Percentiles rank a stretch among this genome's conserved stretches.
These are phyloP conservation scores for Tilletia caries DNA, from an alignment of 1,284 basidiomycete genomes.

Conservation along the genomic window DNA sequence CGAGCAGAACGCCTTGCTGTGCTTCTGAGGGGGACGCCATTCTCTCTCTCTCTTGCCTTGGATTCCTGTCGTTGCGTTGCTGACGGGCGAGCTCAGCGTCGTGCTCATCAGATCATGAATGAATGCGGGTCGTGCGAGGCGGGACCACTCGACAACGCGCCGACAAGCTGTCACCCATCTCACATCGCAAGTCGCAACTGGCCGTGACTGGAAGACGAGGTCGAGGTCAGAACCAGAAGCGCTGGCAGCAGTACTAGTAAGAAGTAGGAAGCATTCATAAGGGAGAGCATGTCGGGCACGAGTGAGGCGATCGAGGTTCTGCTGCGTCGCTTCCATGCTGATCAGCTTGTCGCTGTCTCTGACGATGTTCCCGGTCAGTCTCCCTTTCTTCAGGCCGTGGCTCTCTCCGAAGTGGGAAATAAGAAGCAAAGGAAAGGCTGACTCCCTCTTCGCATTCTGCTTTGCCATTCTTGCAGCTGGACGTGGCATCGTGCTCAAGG, in stretches of 20 bases:
- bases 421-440: too few relatives aligned
- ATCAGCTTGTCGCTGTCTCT: not conserved
- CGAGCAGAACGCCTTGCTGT: not conserved
- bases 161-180: too few relatives aligned
- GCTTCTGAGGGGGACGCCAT: not conserved
- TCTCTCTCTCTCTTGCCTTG: not conserved
- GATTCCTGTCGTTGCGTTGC: not conserved
- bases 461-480: not conserved
- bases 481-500: constrained; percentile 12
- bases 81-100: not conserved
- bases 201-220: too few relatives aligned
- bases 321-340: constrained; percentile 4
- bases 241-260: too few relatives aligned
- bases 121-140: too few relatives aligned
- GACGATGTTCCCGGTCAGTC: constrained; percentile 12
- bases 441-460: too few relatives aligned
- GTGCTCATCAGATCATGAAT: not conserved
- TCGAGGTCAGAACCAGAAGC: not conserved
- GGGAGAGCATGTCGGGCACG: too few relatives aligned
- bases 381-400: not conserved
- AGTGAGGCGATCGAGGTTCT: not conserved
- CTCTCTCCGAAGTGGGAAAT: too few relatives aligned
- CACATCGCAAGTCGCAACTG: too few relatives aligned
- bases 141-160: not conserved
- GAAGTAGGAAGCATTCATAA: too few relatives aligned